A percentile compares a stretch with the other conserved stretches of the same genome.
Evolutionary conservation across 257 asterid species (phyloP).

Genomic region (Knoxia roxburghii): DNA sequence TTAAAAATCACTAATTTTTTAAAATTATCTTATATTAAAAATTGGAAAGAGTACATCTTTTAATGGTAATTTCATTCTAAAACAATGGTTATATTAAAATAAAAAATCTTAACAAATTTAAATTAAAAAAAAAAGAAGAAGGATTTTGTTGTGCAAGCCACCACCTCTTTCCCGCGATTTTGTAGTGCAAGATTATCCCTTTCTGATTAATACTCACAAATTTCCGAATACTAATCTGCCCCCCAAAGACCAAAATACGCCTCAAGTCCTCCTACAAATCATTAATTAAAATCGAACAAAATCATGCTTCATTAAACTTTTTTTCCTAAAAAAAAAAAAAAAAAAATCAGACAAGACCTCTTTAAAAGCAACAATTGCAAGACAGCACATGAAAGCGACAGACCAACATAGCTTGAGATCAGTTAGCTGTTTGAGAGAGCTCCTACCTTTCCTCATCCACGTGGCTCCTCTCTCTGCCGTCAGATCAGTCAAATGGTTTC

Average conservation of each 20-base stretch:
- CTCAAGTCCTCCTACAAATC: too few relatives aligned
- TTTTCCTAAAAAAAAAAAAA: neutral
- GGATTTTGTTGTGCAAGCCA: neutral
- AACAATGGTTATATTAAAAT: too few relatives aligned
- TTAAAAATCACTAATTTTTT: too few relatives aligned
- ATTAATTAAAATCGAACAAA: too few relatives aligned
- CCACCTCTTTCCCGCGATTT: neutral
- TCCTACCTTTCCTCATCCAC: neutral
- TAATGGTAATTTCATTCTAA: too few relatives aligned
- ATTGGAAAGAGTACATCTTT: too few relatives aligned
- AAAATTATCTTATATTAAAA: too few relatives aligned
- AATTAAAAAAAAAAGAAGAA: neutral
- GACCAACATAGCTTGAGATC: neutral
- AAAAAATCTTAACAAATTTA: too few relatives aligned
- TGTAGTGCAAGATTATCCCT: neutral
- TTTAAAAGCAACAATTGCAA: neutral
- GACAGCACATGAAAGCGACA: slow-evolving; percentile 18
- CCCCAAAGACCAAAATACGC: too few relatives aligned
- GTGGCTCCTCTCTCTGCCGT: neutral
- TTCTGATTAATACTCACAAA: neutral
- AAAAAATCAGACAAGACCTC: neutral
- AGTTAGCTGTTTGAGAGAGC: neutral
- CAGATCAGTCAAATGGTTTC: neutral
- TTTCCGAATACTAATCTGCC: neutral
- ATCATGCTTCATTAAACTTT: too few relatives aligned